Evolutionary conservation across 768 basidiomycete species (phyloP).

Genomic region (Infundibulicybe gibba): DNA sequence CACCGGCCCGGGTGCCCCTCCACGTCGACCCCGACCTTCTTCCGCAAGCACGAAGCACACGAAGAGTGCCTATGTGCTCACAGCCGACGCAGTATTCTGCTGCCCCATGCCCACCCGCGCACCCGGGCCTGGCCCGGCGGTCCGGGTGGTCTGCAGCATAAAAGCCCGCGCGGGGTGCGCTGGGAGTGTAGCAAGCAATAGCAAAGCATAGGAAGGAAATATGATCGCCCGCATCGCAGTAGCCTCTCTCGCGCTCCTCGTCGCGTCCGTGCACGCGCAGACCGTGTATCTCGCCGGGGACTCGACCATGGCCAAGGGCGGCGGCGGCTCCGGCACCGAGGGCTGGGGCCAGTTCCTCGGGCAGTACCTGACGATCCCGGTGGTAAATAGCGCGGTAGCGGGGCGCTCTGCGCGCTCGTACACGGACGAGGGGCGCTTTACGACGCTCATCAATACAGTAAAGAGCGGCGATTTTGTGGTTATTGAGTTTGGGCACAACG

Average conservation of each 20-base stretch:
- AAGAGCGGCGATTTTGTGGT: slow-evolving; percentile 18
- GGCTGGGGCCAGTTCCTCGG: slow-evolving; percentile 26
- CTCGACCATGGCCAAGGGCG: slow-evolving; percentile 38
- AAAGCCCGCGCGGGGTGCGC: too few species aligned
- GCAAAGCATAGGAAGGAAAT: background rate
- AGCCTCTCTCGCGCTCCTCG: slow-evolving; percentile 6
- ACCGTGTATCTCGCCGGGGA: slow-evolving; percentile 42
- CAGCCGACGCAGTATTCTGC: too few species aligned
- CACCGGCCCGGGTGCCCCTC: too few species aligned
- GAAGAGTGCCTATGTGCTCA: too few species aligned
- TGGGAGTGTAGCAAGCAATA: too few species aligned
- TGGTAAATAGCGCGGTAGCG: slow-evolving; percentile 28
- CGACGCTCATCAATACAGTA: slow-evolving; percentile 17
- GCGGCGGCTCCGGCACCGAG: slow-evolving; percentile 33
- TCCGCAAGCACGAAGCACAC: too few species aligned
- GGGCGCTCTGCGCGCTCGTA: slow-evolving; percentile 28
- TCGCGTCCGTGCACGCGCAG: slow-evolving; percentile 19
- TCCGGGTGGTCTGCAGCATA: too few species aligned
- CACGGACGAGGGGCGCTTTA: slow-evolving; percentile 26
- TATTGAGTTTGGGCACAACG: slow-evolving; percentile 32
- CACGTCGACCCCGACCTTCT: too few species aligned
- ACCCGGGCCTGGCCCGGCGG: too few species aligned
- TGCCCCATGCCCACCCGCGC: too few species aligned
- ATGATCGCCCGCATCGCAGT: slow-evolving; percentile 11
- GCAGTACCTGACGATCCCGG: slow-evolving; percentile 18